Evolutionary conservation across 331 rosid species (phyloP).

Genomic region (Malus hybrid): DNA sequence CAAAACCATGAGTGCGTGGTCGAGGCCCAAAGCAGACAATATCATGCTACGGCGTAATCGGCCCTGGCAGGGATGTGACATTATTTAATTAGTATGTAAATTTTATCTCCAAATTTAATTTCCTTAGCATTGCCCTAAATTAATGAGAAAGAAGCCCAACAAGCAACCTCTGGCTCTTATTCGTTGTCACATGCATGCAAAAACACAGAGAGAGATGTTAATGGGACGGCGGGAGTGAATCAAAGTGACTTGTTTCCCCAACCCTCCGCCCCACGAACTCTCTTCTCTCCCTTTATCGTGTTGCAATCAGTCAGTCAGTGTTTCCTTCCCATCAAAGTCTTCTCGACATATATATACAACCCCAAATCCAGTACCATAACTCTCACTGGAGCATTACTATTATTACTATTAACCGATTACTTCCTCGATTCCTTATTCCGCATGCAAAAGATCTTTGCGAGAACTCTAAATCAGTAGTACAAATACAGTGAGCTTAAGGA

Average conservation of each 20-base stretch:
- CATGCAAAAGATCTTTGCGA: too few relatives aligned
- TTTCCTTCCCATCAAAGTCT: slow-evolving; percentile 12
- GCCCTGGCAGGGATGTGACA: too few relatives aligned
- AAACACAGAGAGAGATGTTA: neutral
- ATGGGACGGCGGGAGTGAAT: slow-evolving; percentile 25
- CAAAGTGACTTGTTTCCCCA: slow-evolving; percentile 27
- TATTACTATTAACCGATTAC: neutral
- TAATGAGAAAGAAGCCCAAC: neutral
- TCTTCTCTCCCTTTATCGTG: neutral
- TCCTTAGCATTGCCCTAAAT: neutral
- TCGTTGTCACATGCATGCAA: slow-evolving; percentile 5
- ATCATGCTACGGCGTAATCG: too few relatives aligned
- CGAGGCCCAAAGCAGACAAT: too few relatives aligned
- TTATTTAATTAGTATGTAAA: too few relatives aligned
- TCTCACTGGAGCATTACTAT: neutral
- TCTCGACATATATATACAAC: neutral
- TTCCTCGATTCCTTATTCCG: neutral
- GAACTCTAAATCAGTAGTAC: neutral
- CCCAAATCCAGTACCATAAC: neutral
- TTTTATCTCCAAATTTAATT: too few relatives aligned
- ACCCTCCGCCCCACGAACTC: slow-evolving; percentile 23
- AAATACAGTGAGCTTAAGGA: neutral
- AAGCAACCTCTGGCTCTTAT: neutral
- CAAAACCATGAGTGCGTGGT: too few relatives aligned
- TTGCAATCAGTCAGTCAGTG: neutral